Evolutionary conservation across 306 rosid species (phyloP).

Genomic region (Quercus dentata): DNA sequence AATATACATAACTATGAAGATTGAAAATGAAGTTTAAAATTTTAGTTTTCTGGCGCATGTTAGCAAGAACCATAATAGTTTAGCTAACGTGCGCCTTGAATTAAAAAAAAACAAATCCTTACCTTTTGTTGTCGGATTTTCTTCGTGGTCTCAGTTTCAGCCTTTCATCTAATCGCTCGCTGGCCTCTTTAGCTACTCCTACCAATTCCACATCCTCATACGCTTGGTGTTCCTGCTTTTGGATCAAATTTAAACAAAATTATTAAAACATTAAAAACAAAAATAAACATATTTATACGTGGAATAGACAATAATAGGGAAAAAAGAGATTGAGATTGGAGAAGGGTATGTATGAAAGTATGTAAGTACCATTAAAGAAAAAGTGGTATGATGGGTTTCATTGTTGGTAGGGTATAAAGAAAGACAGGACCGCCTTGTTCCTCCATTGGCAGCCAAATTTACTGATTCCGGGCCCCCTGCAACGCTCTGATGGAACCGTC

Average conservation of each 20-base stretch:
- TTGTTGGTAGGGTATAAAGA: slow-evolving; percentile 62
- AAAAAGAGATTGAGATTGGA: neutral
- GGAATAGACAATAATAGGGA: neutral
- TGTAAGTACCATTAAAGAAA: slow-evolving; percentile 36
- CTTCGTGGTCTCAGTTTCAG: slow-evolving; percentile 44
- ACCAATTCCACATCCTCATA: slow-evolving; percentile 47
- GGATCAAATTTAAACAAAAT: neutral
- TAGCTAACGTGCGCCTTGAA: neutral
- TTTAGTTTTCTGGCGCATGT: too few relatives aligned
- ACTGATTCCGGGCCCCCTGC: slow-evolving; percentile 32
- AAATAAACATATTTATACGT: neutral
- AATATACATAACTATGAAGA: neutral
- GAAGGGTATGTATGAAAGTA: neutral
- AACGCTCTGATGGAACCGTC: slow-evolving; percentile 53
- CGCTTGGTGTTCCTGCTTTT: slow-evolving; percentile 9
- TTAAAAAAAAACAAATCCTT: neutral
- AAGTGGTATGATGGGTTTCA: slow-evolving; percentile 40
- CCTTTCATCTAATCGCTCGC: slow-evolving; percentile 67
- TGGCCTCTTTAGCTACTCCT: slow-evolving; percentile 66
- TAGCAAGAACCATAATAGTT: neutral
- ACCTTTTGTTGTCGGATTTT: slow-evolving; percentile 45
- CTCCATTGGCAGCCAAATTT: slow-evolving; percentile 18
- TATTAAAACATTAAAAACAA: neutral
- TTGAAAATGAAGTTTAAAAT: neutral
- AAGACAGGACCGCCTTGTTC: slow-evolving; percentile 55